Evolutionary conservation across 2,329 filamentous ascomycete genomes (phyloP), one percentile per base, ranked within the genome.

Genomic region (Didymellaceae sp.): DNA sequence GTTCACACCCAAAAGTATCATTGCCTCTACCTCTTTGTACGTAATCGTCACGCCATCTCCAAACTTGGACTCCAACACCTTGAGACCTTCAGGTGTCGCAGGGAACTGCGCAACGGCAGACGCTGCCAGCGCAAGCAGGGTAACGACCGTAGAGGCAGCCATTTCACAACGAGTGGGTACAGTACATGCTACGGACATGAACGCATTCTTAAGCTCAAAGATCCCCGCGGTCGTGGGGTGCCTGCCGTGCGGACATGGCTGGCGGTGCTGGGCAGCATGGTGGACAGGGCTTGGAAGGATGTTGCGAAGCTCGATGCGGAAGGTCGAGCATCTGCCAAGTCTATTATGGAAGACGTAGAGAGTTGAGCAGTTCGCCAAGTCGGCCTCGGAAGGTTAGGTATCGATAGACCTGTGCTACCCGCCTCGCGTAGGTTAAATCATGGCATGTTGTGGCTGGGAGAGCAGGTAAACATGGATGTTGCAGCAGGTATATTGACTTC

Each of bases 11-110:
- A 8, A 17, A 28, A 20, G 18, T 4, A 3, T 10, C 16, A 28
- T 18, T 3, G n/a, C 8, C n/a, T 11, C 25, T 47, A 65, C 63
- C 46, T 65, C 52, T 37, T 68, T 68, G 51, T 64, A 67, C 1
- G 57, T 57, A 17, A 68, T 64, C 7, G 34, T 57, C 4, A 61
- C 59, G 13, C 62, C 65, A 9, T 63, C 54, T 20, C 57, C 59
- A 45, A 65, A 59, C 7, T 50, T 52, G 2, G 63, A 63, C 33
- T 55, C 48, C 18, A 61, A 26, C 6, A 62, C 59, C 17, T 57
- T 61, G 5, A 53, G 42, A 4, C 57, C 55, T 6, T 22, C 45
- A 7, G 56, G 55, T 31, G 40, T 48, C 2, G 51, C 46, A 9
- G 54, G 59, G 28, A 61, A 54, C 21, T 62, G 59, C 11, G 59